Base-by-base conservation (phyloP, 345 rosid species). In the Linum usitatissimum region DNA sequence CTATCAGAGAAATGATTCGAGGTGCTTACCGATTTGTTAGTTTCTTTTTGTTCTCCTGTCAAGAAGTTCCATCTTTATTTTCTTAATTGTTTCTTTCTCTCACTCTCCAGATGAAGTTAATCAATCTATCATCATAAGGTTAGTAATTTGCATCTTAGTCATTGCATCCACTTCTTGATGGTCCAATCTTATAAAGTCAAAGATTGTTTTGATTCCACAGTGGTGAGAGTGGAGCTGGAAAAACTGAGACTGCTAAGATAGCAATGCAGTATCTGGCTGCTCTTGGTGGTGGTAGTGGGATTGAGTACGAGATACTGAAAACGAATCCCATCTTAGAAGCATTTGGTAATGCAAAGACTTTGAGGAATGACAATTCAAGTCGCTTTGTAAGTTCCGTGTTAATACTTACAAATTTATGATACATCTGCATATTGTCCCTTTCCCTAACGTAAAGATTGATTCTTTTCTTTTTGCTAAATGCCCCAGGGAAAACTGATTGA, bases 261-360 rank as follows among this genome's bases (percentile, higher is more conserved):
- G 96, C 97, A 54, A 93, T 93, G 99, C 99, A 93, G 64, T 93
- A 90, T 78, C 77, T 93, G 79, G 99, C 99, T 74, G 96, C 97
- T 68, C 97, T 90, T 71, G 99, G 99, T 73, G 99, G 97, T 58
- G 99, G 99, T 71, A 90, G 96, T 66, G 99, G 99, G 63, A 93
- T 93, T 18, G 99, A 93, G 53, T 81, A 90, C 78, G 99, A 93
- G 80, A 90, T 93, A 69, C 70, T 93, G 80, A 87, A 93, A 78
- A 89, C 99, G 53, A 93, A 93, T 81, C 97, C 97, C 15, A 87
- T 93, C 57, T 75, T 93, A 73, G 99, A 93, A 83, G 99, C 99
- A 39, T 93, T 93, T 82, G 99, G 99, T 66, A 93, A 93, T 75
- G 97, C 99, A 30, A 93, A 93, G 76, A 93, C 99, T 59, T 72